Evolutionary conservation across 768 basidiomycete species (phyloP), one percentile per base, ranked within the genome.

Genomic region (Rhizopogon vesiculosus): DNA sequence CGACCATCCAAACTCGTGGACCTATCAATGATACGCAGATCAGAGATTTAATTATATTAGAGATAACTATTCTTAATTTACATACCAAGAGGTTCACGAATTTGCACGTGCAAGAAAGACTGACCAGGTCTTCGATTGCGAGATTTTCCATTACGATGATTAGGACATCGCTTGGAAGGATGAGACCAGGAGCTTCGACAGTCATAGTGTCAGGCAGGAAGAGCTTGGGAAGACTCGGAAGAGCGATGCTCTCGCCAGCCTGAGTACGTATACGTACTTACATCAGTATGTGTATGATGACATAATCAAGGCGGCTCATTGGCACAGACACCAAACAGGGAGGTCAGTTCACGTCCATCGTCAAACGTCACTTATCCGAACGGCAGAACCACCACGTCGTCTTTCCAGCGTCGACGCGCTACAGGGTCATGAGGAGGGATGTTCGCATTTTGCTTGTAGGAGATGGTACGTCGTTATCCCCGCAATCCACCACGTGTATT

Each of bases 401-500:
- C 46, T 35, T 49, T 38, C 3, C 7, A 33, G 12, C 7, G 13
- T n/a, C 39, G 33, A 31, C 48, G 48, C 60, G 59, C 38, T 48
- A 61, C 42, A 42, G 59, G 66, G 66, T 59, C 63, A 93, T 93
- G 90, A 80, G 93, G 67, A 81, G 92, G 72, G 94, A 97, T 85
- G 92, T 96, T 49, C 84, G 93, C 62, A 94, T 96, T 66, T 81
- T 95, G 57, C 84, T 97, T 66, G 92, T 95, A 60, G 94, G 94
- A 60, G 94, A 97, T 74, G 93, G 93, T 93, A 61, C 63, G 86
- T 56, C 50, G 59, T 56, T 63, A 57, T 58, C 42, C 59, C 3
- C 50, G 12, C 51, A 60, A 51, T 59, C 43, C 39, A 56, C 48
- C 41, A 33, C 46, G 33, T 49, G 48, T 49, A 22, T 22, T 49